Evolutionary conservation across 2,329 filamentous ascomycete species (phyloP), one percentile per base, ranked within the genome.

Genomic region (Sarocladium oryzae): DNA sequence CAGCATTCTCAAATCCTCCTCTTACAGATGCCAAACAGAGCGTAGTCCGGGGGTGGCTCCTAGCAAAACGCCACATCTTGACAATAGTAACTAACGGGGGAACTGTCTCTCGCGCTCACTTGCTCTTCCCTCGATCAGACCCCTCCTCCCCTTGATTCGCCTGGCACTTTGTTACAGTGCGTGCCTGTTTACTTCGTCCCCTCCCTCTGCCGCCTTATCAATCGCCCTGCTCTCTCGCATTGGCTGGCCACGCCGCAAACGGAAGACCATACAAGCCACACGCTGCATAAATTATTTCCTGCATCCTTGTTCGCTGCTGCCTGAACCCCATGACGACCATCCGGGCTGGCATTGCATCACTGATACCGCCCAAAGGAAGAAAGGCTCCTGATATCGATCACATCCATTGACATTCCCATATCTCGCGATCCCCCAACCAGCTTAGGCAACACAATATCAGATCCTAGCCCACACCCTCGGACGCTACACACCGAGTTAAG

Each of bases 281-380:
- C 10, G 20, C 16, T 15, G n/a, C 43, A 33, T 16, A 4, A 48
- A n/a, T 7, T 30, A 30, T 30, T 7, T 30, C 28, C 28, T 30
- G 28, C 28, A 30, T 30, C 28, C 28, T 30, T 30, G 28, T 30
- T 13, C 43, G 21, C 21, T 33, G 43, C 26, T n/a, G 4, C 15
- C n/a, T 23, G 18, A 28, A 8, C 21, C 36, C 43, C 43, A 48
- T 48, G 43, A 48, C 43, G 43, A 48, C n/a, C 43, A 33, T 48
- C 43, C 43, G n/a, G 43, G 26, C 43, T 48, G 26, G 33, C 26
- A 48, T 48, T 48, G 43, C 43, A 48, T 48, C 43, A 48, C 43
- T 48, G 24, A 48, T 32, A 20, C 16, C 8, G 4, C n/a, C 37
- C 10, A 18, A 21, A 11, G 9, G 15, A 30, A 30, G 13, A 30